Evolutionary conservation across 2,329 filamentous ascomycete species (phyloP).

Genomic region (Aspergillus sp.): DNA sequence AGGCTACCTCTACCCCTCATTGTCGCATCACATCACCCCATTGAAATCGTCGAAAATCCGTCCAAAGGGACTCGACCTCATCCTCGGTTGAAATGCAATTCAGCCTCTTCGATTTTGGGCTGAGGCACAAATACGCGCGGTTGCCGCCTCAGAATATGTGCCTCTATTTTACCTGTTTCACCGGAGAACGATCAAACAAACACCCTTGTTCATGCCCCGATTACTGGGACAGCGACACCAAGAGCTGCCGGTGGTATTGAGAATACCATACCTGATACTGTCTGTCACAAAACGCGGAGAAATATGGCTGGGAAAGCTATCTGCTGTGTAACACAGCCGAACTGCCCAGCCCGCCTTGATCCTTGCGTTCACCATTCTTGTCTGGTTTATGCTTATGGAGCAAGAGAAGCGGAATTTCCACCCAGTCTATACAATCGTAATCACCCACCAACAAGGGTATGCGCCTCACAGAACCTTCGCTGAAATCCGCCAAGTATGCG

Average conservation of each 20-base stretch:
- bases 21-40: neutral
- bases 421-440: neutral
- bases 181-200: neutral
- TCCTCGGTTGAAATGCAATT: neutral
- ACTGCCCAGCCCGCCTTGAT: neutral
- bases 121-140: slow-evolving; percentile 12
- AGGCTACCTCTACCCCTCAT: neutral
- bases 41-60: neutral
- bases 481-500: neutral
- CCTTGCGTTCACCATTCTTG: slow-evolving; percentile 5
- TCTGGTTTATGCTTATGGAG: neutral
- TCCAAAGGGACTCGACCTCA: neutral
- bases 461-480: neutral
- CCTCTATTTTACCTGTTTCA: neutral
- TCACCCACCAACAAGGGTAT: neutral
- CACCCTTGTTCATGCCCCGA: neutral
- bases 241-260: slow-evolving; percentile 6
- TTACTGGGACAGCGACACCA: neutral
- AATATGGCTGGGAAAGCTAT: slow-evolving; percentile 2
- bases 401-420: neutral
- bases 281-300: slow-evolving; percentile 12
- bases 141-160: slow-evolving; percentile 15
- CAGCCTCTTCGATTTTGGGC: neutral
- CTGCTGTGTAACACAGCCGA: slow-evolving; percentile 12
- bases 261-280: slow-evolving; percentile 12